Base-by-base conservation (phyloP, 345 rosid genomes). In the Gossypium stocksii region DNA sequence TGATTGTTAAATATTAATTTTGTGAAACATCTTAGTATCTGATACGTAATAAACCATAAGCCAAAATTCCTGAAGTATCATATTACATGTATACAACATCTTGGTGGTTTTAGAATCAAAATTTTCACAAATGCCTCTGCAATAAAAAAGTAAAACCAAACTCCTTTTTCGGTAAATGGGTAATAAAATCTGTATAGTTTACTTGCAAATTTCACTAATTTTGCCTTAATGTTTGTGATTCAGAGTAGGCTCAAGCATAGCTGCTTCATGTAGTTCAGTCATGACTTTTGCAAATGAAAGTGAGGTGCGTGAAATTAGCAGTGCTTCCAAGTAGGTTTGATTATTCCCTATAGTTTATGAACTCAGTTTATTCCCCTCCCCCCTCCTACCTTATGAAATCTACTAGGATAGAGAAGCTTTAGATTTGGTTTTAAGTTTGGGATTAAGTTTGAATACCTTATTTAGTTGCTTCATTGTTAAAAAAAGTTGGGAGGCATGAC, bases 311-410 rank as follows among this genome's bases (percentile, higher is more conserved):
- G 54, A 66, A 45, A 22, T 14, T 45, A 66, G 71, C 38, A 66
- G 51, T 66, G 54, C 38, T 7, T 66, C 19, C 27, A 3, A 66
- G 12, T 45, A 22, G 54, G 38, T 66, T 45, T 20, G 71, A 6
- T 3, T 66, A 7, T 66, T 46, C 38, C 20, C 11, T 7, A 2
- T 2, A 22, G 71, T 45, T 66, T 66, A 45, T 66, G 71, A 12
- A 66, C 2, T 22, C 19, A 46, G 71, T 45, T 45, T 45, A 45
- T 2, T 46, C 15, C 25, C 6, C 20, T 22, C 0, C n/a, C 71
- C n/a, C 71, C 25, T 66, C 61, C 61, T 57, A 22, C 61, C 27
- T 66, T 66, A 45, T 66, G 54, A 23, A 27, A 6, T 66, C 38
- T 22, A 12, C 10, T 23, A 65, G 66, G 29, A 66, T 44, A 20